Percentiles rank a stretch among this genome's conserved stretches.
phyloP scores from a whole-genome alignment of 1,284 basidiomycete species.

The Caloboletus inedulis region DNA sequence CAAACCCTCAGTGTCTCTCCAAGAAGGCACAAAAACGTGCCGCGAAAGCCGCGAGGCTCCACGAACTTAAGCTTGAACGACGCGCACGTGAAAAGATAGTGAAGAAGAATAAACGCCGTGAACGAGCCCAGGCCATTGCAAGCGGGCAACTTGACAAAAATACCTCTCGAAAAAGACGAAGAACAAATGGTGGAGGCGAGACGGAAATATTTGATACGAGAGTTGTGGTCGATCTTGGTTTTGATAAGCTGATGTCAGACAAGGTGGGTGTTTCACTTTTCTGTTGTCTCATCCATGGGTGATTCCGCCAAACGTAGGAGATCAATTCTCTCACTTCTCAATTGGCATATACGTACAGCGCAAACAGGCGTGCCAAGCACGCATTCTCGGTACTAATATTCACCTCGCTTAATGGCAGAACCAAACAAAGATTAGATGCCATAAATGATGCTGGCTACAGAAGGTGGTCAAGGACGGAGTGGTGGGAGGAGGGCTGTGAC shows the following conservation, averaged over 20 bases:
- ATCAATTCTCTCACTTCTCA: conserved; percentile 85
- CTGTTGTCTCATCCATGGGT: conserved; percentile 16
- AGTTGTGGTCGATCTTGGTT: conserved; percentile 88
- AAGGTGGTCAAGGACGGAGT: conserved; percentile 80
- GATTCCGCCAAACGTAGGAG: conserved; percentile 56
- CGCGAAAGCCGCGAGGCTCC: conserved; percentile 62
- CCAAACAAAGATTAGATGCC: conserved; percentile 64
- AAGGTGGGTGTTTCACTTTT: conserved; percentile 59
- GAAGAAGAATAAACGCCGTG: conserved; percentile 63
- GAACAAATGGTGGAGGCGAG: conserved; percentile 29
- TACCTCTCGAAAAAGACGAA: conserved; percentile 42
- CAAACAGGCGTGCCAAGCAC: conserved; percentile 69
- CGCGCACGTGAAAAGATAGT: conserved; percentile 72
- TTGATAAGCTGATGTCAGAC: conserved; percentile 92
- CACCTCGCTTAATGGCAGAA: conserved; percentile 75
- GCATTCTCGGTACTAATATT: conserved; percentile 76
- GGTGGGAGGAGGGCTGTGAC: conserved; percentile 76
- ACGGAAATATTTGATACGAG: conserved; percentile 63
- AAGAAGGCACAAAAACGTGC: conserved; percentile 82
- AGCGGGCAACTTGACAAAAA: conserved; percentile 52
- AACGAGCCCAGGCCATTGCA: conserved; percentile 53
- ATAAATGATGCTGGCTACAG: conserved; percentile 69
- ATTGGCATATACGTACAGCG: conserved; percentile 84
- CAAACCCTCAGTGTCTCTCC: conserved; percentile 46
- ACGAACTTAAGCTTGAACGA: conserved; percentile 70